Evolutionary conservation across 139 green algal species (phyloP).

Genomic region (Volvox africanus): DNA sequence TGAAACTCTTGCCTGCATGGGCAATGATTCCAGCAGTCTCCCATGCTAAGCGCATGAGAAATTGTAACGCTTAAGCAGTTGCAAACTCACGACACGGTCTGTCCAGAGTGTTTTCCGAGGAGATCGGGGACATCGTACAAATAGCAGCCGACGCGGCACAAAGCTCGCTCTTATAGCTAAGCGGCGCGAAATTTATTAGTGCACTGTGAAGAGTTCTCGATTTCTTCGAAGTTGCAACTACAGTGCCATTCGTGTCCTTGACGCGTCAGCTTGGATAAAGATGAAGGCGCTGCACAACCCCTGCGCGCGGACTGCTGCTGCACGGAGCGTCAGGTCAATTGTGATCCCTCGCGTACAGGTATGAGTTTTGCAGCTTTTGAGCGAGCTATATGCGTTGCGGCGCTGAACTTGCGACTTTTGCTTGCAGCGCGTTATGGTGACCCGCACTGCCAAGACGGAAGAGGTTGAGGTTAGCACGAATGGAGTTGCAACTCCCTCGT

Average conservation of each 20-base stretch:
- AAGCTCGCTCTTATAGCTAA: too few relatives aligned
- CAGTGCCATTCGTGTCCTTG: background rate
- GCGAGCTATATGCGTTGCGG: background rate
- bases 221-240: background rate
- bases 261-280: background rate
- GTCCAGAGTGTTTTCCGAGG: too few relatives aligned
- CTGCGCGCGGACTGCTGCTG: slow-evolving; percentile 7
- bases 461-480: slow-evolving; percentile 45
- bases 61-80: too few relatives aligned
- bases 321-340: background rate
- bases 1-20: too few relatives aligned
- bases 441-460: slow-evolving; percentile 44
- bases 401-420: background rate
- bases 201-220: background rate
- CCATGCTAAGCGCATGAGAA: too few relatives aligned
- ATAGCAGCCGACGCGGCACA: too few relatives aligned
- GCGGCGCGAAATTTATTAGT: background rate
- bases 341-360: slow-evolving; percentile 13
- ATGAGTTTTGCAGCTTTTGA: background rate
- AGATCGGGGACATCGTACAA: too few relatives aligned
- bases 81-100: too few relatives aligned
- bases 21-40: too few relatives aligned
- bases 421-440: slow-evolving; percentile 38
- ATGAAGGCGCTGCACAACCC: background rate
- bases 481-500: background rate